Evolutionary conservation across 495 filamentous ascomycete genomes (phyloP).

Genomic region (Cenococcum geophilum): DNA sequence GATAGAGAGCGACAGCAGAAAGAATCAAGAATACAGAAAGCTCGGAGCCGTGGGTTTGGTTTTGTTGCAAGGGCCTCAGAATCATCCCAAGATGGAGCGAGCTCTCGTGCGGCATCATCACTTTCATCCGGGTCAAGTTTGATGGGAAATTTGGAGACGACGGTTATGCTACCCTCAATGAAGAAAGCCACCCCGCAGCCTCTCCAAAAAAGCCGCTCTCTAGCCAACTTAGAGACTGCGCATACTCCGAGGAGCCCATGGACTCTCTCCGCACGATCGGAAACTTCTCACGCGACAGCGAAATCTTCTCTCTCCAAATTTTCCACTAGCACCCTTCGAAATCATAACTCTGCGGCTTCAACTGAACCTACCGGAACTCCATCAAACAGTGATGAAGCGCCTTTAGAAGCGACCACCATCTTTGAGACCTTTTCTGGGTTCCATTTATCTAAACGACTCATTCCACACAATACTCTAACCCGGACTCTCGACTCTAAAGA

Average conservation of each 20-base stretch:
- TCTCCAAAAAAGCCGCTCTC: constrained; percentile 18
- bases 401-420: constrained; percentile 7
- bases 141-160: constrained; percentile 28
- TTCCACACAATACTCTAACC: constrained; percentile 71
- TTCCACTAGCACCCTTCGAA: constrained; percentile 4
- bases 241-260: constrained; percentile 9
- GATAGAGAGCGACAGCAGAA: constrained; percentile 54
- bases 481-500: constrained; percentile 71
- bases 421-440: constrained; percentile 84
- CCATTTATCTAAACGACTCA: constrained; percentile 78
- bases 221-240: constrained; percentile 7
- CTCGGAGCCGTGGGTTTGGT: constrained; percentile 66
- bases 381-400: constrained; percentile 13
- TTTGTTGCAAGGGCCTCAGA: constrained; percentile 56
- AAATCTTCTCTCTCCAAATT: constrained; percentile 6
- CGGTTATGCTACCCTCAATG: background rate
- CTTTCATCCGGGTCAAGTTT: constrained; percentile 28
- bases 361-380: constrained; percentile 7
- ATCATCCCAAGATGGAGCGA: constrained; percentile 8
- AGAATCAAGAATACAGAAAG: constrained; percentile 47
- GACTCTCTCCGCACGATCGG: constrained; percentile 21
- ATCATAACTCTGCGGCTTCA: background rate
- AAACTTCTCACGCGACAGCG: constrained; percentile 13
- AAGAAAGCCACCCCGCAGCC: background rate
- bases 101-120: constrained; percentile 12